Base-by-base conservation (phyloP, 108 stramenopile species). In the Conticribra guillardii region DNA sequence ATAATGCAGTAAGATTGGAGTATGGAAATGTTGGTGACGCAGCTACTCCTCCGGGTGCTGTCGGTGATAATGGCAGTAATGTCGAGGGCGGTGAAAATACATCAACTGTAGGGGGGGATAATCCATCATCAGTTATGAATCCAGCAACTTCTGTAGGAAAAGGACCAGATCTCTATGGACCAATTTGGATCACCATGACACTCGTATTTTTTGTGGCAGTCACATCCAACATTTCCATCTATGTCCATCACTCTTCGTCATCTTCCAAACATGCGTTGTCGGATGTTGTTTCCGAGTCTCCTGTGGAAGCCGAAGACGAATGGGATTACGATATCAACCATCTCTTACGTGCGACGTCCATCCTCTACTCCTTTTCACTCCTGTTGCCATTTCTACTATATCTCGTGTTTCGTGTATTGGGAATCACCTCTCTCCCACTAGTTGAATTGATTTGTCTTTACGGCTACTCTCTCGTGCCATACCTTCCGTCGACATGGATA, bases 91-190 rank as follows among this genome's bases (percentile, higher is more conserved):
- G n/a, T n/a, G n/a, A n/a, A n/a, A n/a, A n/a, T n/a, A n/a, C n/a
- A n/a, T n/a, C n/a, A n/a, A n/a, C n/a, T n/a, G n/a, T n/a, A n/a
- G n/a, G n/a, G n/a, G n/a, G n/a, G n/a, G n/a, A n/a, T n/a, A n/a
- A n/a, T n/a, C n/a, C n/a, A n/a, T n/a, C n/a, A n/a, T n/a, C n/a
- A n/a, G n/a, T n/a, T 11, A 11, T 41, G 11, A 41, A 5, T 41
- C 5, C 19, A 23, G 54, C 26, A 3, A 18, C 7, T 14, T 44
- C 48, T 23, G 47, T 26, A 17, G 73, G 79, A 21, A 94, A 89
- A 47, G 90, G 89, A 44, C 89, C 93, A 1, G 93, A 94, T 83
- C 71, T 94, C 30, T 94, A 94, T 54, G 93, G 93, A 50, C 93
- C 93, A 16, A 60, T 89, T 49, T 94, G 93, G 93, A 86, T 91